A percentile compares a stretch with the other conserved stretches of the same genome.
phyloP scores from a whole-genome alignment of 2,329 filamentous ascomycete species.

The Penicillium occitanis region DNA sequence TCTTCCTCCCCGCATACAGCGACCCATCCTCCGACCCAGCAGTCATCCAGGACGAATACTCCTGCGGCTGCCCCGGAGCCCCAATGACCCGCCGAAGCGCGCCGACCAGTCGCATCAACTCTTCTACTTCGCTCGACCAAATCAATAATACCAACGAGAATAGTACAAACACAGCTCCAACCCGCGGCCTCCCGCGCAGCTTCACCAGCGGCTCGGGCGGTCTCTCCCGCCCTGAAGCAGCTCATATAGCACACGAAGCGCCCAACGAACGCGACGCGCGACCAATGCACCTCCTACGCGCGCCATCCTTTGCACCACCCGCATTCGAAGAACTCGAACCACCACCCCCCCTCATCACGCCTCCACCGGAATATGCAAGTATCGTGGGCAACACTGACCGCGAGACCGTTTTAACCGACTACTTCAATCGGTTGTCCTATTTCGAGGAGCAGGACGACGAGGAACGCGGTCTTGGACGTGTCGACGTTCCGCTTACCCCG shows the following conservation, averaged over 20 bases:
- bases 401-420: conserved; percentile 73
- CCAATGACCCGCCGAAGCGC: conserved; percentile 43
- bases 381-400: conserved; percentile 69
- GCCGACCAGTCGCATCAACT: conserved; percentile 25
- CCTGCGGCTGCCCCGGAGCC: conserved; percentile 68
- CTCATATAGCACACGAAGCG: conserved; percentile 47
- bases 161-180: neutral
- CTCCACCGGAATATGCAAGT: conserved; percentile 79
- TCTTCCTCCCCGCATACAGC: conserved; percentile 77
- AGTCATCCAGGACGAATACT: conserved; percentile 57
- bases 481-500: conserved; percentile 63
- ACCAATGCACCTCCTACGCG: conserved; percentile 80
- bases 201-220: conserved; percentile 23
- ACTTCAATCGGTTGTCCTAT: conserved; percentile 73
- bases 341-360: conserved; percentile 69
- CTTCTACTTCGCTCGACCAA: neutral
- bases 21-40: conserved; percentile 52
- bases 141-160: neutral
- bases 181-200: conserved; percentile 11
- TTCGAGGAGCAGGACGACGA: conserved; percentile 63
- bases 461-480: conserved; percentile 45
- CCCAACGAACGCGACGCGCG: conserved; percentile 47
- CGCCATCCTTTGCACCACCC: conserved; percentile 84
- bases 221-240: conserved; percentile 45
- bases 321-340: conserved; percentile 79